phyloP scores from a whole-genome alignment of 495 filamentous ascomycete genomes.

The Aspergillus indologenus region DNA sequence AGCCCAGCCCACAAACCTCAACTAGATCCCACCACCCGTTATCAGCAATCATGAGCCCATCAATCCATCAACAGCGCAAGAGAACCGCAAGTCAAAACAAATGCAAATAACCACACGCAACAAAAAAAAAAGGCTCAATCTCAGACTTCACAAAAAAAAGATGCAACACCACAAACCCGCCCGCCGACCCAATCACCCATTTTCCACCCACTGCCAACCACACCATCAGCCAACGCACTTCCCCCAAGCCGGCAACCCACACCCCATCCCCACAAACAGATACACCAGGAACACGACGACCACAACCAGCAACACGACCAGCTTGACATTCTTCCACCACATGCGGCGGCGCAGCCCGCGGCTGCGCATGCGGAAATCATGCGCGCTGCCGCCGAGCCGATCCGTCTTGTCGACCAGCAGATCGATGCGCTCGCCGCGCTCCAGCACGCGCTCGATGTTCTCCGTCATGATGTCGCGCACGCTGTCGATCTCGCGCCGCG shows the following conservation, averaged over 20 bases:
- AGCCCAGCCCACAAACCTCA: no score
- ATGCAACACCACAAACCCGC: not conserved
- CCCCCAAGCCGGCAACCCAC: slow-evolving; percentile 63
- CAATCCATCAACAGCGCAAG: not conserved
- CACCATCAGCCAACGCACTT: slow-evolving; percentile 41
- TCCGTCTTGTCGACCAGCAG: slow-evolving; percentile 97
- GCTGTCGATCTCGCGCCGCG: slow-evolving; percentile 84
- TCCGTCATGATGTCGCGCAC: slow-evolving; percentile 96
- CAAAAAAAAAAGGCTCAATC: not conserved
- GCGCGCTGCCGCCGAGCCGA: slow-evolving; percentile 75
- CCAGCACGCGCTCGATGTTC: slow-evolving; percentile 94
- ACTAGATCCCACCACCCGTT: not conserved
- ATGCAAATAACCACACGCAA: not conserved
- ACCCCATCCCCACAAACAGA: slow-evolving; percentile 70
- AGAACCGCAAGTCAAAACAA: not conserved
- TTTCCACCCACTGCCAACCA: no score
- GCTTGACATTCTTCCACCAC: slow-evolving; percentile 99
- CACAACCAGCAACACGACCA: slow-evolving; percentile 80
- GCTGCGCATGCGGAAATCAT: slow-evolving; percentile 85
- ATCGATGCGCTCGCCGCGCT: slow-evolving; percentile 93
- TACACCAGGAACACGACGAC: slow-evolving; percentile 85
- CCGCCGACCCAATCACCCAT: not conserved
- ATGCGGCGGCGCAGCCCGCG: slow-evolving; percentile 82
- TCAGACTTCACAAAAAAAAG: not conserved
- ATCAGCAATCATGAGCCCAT: not conserved